Conservation (phyloP, 768 basidiomycete genomes). For the Rhodotorula babjevae region DNA sequence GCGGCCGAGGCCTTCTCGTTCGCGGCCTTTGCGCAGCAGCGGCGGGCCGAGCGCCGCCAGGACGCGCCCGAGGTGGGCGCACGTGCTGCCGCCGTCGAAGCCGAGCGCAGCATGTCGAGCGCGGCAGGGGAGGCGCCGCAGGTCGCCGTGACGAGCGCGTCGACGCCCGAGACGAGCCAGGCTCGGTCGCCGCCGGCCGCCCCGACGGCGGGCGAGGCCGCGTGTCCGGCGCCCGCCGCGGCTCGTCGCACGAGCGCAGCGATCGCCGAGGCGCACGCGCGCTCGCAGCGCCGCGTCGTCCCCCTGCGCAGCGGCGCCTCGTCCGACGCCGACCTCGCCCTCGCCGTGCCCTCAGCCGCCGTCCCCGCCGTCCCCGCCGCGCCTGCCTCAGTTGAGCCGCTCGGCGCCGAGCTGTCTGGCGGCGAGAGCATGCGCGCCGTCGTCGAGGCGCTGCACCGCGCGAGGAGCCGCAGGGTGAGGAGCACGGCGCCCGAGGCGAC, state of each 20-base stretch:
- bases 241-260: neutral
- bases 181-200: neutral
- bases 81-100: too few relatives aligned
- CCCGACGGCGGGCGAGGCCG: too few relatives aligned
- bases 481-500: neutral
- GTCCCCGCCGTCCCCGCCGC: too few relatives aligned
- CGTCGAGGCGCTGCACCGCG: neutral
- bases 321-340: too few relatives aligned
- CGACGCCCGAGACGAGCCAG: slow-evolving; percentile 7
- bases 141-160: slow-evolving; percentile 6
- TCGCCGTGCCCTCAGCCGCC: neutral
- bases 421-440: neutral
- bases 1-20: neutral
- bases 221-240: neutral
- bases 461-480: neutral
- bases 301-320: slow-evolving; percentile 2
- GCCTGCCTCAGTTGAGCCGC: too few relatives aligned
- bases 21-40: slow-evolving; percentile 2
- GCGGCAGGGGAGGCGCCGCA: neutral
- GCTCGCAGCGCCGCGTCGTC: slow-evolving; percentile 15
- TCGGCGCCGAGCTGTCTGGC: neutral
- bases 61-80: neutral
- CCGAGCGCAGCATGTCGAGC: too few relatives aligned
- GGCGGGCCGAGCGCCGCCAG: neutral
- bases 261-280: slow-evolving; percentile 13